Evolutionary conservation across 805 yeast genomes (phyloP), one percentile per base, ranked within the genome.

Genomic region (Wickerhamiella parazyma): DNA sequence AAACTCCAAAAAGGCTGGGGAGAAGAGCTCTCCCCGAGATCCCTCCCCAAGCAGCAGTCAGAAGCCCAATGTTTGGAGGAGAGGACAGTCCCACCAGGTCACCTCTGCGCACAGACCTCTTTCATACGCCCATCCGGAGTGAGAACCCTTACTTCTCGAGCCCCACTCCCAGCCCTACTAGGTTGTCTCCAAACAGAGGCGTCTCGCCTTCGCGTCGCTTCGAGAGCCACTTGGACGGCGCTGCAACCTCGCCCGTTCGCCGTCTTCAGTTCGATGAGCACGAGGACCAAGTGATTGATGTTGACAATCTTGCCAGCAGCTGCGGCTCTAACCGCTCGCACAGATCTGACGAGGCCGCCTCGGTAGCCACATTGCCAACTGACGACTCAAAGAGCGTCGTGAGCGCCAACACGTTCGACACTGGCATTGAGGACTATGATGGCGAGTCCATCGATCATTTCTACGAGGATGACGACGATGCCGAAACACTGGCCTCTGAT

Each of bases 211-310:
- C 24, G 14, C 44, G 42, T 9, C 38, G 37, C 20, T 40, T 12
- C 26, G 44, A 39, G 36, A 31, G 25, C 20, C 48, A 22, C 17
- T 21, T 33, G 8, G 39, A 48, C 12, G 50, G 55, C 39, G 51
- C 53, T 14, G 21, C 38, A 7, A 49, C 49, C 7, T 45, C 51
- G 9, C 56, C 55, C 0, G 54, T 41, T 4, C 51, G 55, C 18
- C 48, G 52, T 20, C 36, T 45, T 28, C 43, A 43, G 22, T 50
- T 45, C 11, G 47, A 38, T 12, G 41, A 33, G 7, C 17, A 5
- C 18, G 38, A 40, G 14, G 43, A 39, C 12, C 37, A 44, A 7
- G 36, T 28, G 7, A 29, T 33, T 24, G 48, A 47, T 31, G 21
- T 36, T 4, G 42, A 39, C 14, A 26, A 20, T 7, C 25, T 34